Base-by-base conservation (phyloP, 768 basidiomycete genomes). In the Mycena latifolia region DNA sequence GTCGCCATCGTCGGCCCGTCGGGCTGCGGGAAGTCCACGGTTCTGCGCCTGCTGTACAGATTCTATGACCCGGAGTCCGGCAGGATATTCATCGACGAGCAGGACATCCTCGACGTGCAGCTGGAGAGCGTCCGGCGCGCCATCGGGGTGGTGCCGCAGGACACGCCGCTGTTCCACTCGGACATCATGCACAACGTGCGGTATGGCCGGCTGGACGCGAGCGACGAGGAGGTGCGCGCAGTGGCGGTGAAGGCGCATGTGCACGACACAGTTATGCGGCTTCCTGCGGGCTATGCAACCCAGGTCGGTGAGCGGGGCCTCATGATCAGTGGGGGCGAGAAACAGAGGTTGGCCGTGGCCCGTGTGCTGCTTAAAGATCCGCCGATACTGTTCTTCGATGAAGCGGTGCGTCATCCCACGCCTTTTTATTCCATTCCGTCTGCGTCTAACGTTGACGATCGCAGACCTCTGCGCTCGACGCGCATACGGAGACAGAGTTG, bases 311-410 rank as follows among this genome's bases (percentile, higher is more conserved):
- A 99, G 79, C 81, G 98, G 43, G 98, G 98, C 6, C 77, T 98
- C 75, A 99, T 99, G 98, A 94, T 99, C 52, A 96, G 94, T 39
- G 98, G 98, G 0, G 98, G 98, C 1, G 98, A 99, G 85, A 99
- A 99, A 79, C 98, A 99, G 82, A 80, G 98, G 55, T 78, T 99
- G 71, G 98, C 98, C 3, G 94, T 99, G 20, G 98, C 98, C 25
- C 83, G 98, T 27, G 90, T 96, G 35, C 78, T 99, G 72, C 78
- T 99, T 53, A 98, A 99, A 80, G 92, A 99, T 76, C 96, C 98
- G 0, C 91, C 92, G 15, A 98, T 99, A 71, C 73, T 99, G 72
- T 98, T 99, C 82, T 99, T 99, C 73, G 98, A 99, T 73, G 98
- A 99, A 78, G 98, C 98, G 43, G 96, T 96, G 71, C 74, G 94